A percentile compares a stretch with the other conserved stretches of the same genome.
These are phyloP conservation scores for Hyparrhenia diplandra DNA, from an alignment of 176 grass and related monocot species.

Conservation along the genomic window DNA sequence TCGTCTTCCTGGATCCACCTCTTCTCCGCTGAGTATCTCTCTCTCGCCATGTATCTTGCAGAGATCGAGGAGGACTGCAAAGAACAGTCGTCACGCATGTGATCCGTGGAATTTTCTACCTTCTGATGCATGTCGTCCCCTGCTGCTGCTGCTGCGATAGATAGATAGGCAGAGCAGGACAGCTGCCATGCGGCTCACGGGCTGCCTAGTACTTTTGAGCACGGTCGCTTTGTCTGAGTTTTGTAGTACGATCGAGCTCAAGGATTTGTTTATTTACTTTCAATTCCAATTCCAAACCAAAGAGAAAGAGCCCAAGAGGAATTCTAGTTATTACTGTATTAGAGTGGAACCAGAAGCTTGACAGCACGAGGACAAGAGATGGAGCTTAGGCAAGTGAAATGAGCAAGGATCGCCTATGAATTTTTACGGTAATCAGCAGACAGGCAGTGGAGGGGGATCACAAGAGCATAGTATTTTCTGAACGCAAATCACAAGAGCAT, in stretches of 20 bases:
- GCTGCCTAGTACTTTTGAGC: background rate
- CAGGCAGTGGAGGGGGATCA: background rate
- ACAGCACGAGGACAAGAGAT: too few relatives aligned
- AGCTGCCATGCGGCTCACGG: conserved; percentile 16
- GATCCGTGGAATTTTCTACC: background rate
- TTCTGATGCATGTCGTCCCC: background rate
- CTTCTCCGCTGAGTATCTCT: background rate
- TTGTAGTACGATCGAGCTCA: background rate
- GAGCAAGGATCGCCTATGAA: background rate
- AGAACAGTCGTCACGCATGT: conserved; percentile 2
- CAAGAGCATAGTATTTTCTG: too few relatives aligned
- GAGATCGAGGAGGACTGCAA: background rate
- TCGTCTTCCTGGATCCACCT: background rate
- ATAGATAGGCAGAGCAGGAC: background rate
- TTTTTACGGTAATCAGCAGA: background rate
- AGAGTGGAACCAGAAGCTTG: too few relatives aligned
- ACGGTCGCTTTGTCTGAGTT: background rate
- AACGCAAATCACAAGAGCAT: too few relatives aligned
- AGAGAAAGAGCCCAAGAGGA: background rate
- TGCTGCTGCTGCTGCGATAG: too few relatives aligned
- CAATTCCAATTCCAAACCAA: too few relatives aligned
- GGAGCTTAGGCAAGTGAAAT: background rate
- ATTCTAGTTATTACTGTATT: too few relatives aligned
- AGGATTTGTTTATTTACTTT: background rate
- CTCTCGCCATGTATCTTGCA: background rate